These are phyloP conservation scores for Termitomyces eurrhizus DNA, from an alignment of 768 basidiomycete species.

Conservation along the genomic window DNA sequence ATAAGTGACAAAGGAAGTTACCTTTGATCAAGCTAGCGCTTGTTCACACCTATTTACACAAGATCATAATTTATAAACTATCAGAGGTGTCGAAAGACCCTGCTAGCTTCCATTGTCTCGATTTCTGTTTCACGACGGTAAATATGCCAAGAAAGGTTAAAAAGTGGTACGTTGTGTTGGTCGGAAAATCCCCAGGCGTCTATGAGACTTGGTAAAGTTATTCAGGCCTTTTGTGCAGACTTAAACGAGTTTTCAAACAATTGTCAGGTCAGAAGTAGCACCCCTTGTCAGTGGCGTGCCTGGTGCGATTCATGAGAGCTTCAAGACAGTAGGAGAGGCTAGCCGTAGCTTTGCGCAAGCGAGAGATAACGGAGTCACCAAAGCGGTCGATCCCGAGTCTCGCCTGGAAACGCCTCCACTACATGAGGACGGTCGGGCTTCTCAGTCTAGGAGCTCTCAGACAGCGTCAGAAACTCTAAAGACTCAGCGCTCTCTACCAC, in stretches of 20 bases:
- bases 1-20: background rate
- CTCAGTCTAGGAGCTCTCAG: conserved; percentile 8
- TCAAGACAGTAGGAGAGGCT: conserved; percentile 40
- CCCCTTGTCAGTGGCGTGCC: conserved; percentile 40
- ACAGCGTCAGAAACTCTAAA: conserved; percentile 5
- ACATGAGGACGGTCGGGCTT: background rate
- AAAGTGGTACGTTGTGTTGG: conserved; percentile 41
- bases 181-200: conserved; percentile 34
- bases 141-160: conserved; percentile 27
- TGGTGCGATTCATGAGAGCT: conserved; percentile 40
- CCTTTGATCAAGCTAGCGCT: background rate
- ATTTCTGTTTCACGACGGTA: background rate
- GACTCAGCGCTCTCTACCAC: conserved; percentile 5
- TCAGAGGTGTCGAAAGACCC: background rate
- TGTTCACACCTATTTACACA: conserved; percentile 2
- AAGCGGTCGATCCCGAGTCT: conserved; percentile 17
- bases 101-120: background rate
- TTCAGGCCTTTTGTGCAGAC: background rate
- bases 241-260: background rate
- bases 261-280: conserved; percentile 40
- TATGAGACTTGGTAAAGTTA: conserved; percentile 33
- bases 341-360: conserved; percentile 25
- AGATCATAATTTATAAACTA: background rate
- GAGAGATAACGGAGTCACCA: conserved; percentile 24
- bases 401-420: background rate